Percentiles rank a stretch among this genome's conserved stretches.
Conservation (phyloP, 768 basidiomycete genomes). For the Lyophyllum decastes region DNA sequence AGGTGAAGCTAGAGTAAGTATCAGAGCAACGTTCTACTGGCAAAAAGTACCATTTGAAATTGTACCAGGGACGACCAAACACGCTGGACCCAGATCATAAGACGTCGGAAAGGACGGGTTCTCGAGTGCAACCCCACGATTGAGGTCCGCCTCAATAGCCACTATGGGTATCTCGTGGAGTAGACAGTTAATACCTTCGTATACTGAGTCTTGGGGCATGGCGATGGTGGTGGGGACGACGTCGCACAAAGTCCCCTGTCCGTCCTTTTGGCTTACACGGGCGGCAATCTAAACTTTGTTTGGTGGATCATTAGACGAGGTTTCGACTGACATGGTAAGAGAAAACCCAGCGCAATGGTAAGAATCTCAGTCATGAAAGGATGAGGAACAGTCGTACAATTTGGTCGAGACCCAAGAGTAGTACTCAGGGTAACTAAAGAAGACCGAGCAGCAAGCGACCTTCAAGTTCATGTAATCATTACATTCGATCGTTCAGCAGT, state of each 20-base stretch:
- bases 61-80: conserved; percentile 14
- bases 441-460: no score
- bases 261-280: not conserved
- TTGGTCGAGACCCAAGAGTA: no score
- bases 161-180: conserved; percentile 7
- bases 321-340: not conserved
- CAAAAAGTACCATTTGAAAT: not conserved
- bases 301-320: not conserved
- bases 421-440: no score
- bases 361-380: not conserved
- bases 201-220: conserved; percentile 12
- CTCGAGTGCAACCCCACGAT: conserved; percentile 11
- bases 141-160: not conserved
- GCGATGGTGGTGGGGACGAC: not conserved
- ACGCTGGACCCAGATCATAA: conserved; percentile 15
- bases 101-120: conserved; percentile 11
- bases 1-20: conserved; percentile 8
- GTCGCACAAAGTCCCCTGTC: not conserved
- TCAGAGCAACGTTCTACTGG: not conserved
- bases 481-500: no score
- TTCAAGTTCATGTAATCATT: no score
- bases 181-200: conserved; percentile 9
- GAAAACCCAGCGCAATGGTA: not conserved
- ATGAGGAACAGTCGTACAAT: no score
- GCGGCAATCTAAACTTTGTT: not conserved